Evolutionary conservation across 768 basidiomycete genomes (phyloP).

Genomic region (Russula sp.): DNA sequence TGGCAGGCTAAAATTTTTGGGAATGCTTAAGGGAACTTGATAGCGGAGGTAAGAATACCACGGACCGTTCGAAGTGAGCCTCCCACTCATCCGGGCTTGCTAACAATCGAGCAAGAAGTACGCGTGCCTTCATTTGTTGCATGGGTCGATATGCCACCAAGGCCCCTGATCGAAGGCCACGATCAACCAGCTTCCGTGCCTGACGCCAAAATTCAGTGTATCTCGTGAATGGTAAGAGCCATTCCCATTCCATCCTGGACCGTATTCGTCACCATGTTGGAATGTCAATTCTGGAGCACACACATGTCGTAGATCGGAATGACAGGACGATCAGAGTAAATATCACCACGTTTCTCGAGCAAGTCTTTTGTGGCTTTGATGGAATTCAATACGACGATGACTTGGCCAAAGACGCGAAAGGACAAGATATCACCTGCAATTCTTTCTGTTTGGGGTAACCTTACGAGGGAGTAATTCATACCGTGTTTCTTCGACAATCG

Average conservation of each 20-base stretch:
- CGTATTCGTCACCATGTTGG: neutral
- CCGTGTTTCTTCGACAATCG: neutral
- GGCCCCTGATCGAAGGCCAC: neutral
- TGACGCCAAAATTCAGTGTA: neutral
- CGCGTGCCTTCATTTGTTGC: neutral
- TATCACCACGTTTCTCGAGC: slow-evolving; percentile 48
- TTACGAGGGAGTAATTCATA: neutral
- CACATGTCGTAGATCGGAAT: neutral
- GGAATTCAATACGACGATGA: slow-evolving; percentile 46
- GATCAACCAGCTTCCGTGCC: slow-evolving; percentile 10
- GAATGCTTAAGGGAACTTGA: neutral
- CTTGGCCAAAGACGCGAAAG: slow-evolving; percentile 39
- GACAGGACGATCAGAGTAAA: slow-evolving; percentile 9
- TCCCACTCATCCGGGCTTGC: neutral
- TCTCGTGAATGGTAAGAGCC: neutral
- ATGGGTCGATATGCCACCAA: neutral
- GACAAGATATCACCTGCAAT: neutral
- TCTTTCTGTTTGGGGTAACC: neutral
- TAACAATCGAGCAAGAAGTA: slow-evolving; percentile 1
- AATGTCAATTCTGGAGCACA: neutral
- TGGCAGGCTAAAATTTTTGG: neutral
- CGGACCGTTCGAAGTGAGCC: slow-evolving; percentile 4
- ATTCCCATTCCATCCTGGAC: neutral
- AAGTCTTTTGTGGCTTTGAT: slow-evolving; percentile 41
- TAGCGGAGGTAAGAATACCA: neutral